Evolutionary conservation across 306 rosid species (phyloP), one percentile per base, ranked within the genome.

Genomic region (Trichosanthes truncata): DNA sequence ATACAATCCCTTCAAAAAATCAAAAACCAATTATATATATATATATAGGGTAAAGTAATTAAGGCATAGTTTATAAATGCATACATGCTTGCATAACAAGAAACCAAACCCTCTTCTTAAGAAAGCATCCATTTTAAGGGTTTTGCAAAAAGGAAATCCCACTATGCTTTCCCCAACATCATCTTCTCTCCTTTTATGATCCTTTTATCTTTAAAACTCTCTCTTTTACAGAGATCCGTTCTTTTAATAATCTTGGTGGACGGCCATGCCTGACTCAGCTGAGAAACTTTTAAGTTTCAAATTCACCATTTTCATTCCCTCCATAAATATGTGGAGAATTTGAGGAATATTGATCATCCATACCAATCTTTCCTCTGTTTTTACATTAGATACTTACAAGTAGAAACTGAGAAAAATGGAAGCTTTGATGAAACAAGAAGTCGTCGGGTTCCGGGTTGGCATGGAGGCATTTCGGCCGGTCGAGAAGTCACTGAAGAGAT

Each of bases 251-350:
- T 80, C 43, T 80, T 68, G 61, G 56, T 75, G 86, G 81, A 78
- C 84, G 79, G 83, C 81, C 83, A 79, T 29, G 59, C 62, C 74
- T 84, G 87, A 87, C 68, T 82, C 74, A 68, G 35, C 75, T 68
- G 77, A 51, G 71, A 73, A 46, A 25, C 69, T 33, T 5, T 5
- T 79, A 86, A 62, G 84, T 26, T 68, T 68, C 52, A 33, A 43
- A 61, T 74, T 41, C 74, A 35, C 31, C 63, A 31, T 26, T 35
- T 51, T 14, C 79, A 29, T 9, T 29, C n/a, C 41, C 72, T 65
- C 29, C 87, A 80, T 51, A 77, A 72, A 80, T 83, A 80, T 77
- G 10, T 15, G 5, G 7, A 33, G 31, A 53, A 29, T 17, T 40
- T 35, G 72, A 26, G 23, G 31, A 29, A 18, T 65, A 72, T 48